phyloP scores from a whole-genome alignment of 2,329 filamentous ascomycete genomes.

The Arthroderma sp. region DNA sequence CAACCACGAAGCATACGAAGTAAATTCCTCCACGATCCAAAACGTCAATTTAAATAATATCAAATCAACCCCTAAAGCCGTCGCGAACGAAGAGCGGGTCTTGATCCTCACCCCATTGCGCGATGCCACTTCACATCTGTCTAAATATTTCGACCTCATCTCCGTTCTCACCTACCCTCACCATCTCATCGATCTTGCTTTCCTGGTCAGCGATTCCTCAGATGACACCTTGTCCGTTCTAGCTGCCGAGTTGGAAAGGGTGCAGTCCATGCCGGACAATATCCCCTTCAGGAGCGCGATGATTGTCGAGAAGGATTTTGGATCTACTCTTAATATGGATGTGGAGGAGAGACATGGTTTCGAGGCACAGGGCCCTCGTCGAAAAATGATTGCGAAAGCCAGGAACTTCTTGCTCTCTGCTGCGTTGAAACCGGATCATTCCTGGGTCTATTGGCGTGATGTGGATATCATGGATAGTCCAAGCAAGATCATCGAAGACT shows the following conservation, averaged over 20 bases:
- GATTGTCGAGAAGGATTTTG: slow-evolving; percentile 87
- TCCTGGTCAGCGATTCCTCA: slow-evolving; percentile 80
- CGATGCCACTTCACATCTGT: slow-evolving; percentile 69
- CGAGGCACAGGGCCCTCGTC: slow-evolving; percentile 72
- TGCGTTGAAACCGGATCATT: slow-evolving; percentile 82
- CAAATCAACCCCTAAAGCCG: slow-evolving; percentile 64
- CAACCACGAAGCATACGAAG: slow-evolving; percentile 72
- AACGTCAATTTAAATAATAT: slow-evolving; percentile 76
- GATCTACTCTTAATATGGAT: slow-evolving; percentile 54
- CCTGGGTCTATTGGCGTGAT: slow-evolving; percentile 98
- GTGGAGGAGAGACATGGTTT: slow-evolving; percentile 78
- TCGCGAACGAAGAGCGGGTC: slow-evolving; percentile 70
- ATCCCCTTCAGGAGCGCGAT: slow-evolving; percentile 68
- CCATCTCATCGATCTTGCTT: slow-evolving; percentile 84
- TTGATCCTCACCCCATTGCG: slow-evolving; percentile 87
- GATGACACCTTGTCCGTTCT: slow-evolving; percentile 88
- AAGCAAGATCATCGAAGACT: slow-evolving; percentile 78
- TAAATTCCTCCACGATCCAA: slow-evolving; percentile 69
- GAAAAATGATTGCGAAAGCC: slow-evolving; percentile 79
- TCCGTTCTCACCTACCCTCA: slow-evolving; percentile 87
- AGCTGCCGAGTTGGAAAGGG: slow-evolving; percentile 68
- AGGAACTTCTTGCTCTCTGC: slow-evolving; percentile 81
- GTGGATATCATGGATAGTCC: slow-evolving; percentile 92
- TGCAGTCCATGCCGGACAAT: slow-evolving; percentile 57
- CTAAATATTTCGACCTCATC: slow-evolving; percentile 87